These are phyloP conservation scores for Leccinum olivaceopallidum DNA, from an alignment of 768 basidiomycete species.

Conservation along the genomic window DNA sequence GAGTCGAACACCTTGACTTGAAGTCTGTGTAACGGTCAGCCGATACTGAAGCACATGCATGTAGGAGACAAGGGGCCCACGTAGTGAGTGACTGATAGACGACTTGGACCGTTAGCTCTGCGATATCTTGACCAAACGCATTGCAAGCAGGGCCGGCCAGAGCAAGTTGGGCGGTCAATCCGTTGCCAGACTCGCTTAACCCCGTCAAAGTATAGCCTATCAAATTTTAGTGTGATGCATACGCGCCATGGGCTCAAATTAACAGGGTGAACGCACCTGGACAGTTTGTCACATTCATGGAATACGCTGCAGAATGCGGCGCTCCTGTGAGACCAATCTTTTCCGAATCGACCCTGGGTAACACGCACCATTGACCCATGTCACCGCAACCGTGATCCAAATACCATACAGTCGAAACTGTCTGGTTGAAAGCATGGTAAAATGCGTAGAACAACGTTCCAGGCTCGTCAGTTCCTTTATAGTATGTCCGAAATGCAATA, in stretches of 20 bases:
- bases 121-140: conserved; percentile 60
- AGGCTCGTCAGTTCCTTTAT: background rate
- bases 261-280: conserved; percentile 21
- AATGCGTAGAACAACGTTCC: background rate
- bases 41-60: background rate
- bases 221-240: background rate
- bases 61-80: conserved; percentile 29
- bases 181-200: conserved; percentile 42
- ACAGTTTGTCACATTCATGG: conserved; percentile 28
- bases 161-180: conserved; percentile 53
- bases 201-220: conserved; percentile 54
- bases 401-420: background rate
- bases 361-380: background rate
- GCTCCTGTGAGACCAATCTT: background rate
- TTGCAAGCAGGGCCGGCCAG: conserved; percentile 60
- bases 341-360: background rate
- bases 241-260: background rate
- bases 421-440: background rate
- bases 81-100: conserved; percentile 56
- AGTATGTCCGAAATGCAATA: background rate
- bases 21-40: conserved; percentile 40
- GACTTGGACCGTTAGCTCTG: conserved; percentile 58
- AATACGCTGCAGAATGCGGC: background rate
- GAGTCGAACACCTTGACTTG: conserved; percentile 69
- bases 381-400: background rate